Base-by-base conservation (phyloP, 495 filamentous ascomycete genomes). In the Talaromyces wortmannii region DNA sequence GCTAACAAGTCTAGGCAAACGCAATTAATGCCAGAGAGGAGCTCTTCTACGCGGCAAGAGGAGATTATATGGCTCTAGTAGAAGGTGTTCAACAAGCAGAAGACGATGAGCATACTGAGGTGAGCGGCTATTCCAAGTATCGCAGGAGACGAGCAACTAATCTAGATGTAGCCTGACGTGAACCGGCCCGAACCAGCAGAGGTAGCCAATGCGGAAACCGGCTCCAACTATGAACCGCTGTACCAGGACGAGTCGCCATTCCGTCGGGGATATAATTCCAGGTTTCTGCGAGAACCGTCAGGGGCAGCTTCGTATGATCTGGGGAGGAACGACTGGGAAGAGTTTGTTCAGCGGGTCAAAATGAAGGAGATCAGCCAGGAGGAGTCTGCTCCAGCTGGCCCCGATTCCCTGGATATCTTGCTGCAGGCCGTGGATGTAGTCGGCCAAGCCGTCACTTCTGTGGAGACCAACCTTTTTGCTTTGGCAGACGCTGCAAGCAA, bases 61-160 rank as follows among this genome's bases (percentile, higher is more conserved):
- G 74, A 18, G 72, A 72, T 6, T 71, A 70, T 52, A 76, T 77
- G 67, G 61, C 64, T 5, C 58, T 74, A 45, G 67, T 76, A 30
- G 57, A 63, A 55, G 70, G 71, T 16, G 68, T 63, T 15, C 66
- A 65, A 31, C 70, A 66, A n/a, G 74, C 70, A 4, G 74, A 75
- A 50, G 74, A 77, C 51, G 74, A 77, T 54, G 72, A 77, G 50
- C 74, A 77, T 53, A 77, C 74, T 6, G 74, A 77, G 63, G 73
- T 72, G 59, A 57, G 61, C 17, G 8, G 8, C 33, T 44, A 31
- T 18, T 16, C 31, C 8, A 33, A 15, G 4, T 6, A 51, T 45
- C 54, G 36, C 36, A 29, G 40, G n/a, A 43, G 56, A 8, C 13
- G 8, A 31, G 50, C 1, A 46, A 31, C 60, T 63, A 54, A 60